phyloP scores from a whole-genome alignment of 2,329 filamentous ascomycete genomes.

The Aspergillus niger region DNA sequence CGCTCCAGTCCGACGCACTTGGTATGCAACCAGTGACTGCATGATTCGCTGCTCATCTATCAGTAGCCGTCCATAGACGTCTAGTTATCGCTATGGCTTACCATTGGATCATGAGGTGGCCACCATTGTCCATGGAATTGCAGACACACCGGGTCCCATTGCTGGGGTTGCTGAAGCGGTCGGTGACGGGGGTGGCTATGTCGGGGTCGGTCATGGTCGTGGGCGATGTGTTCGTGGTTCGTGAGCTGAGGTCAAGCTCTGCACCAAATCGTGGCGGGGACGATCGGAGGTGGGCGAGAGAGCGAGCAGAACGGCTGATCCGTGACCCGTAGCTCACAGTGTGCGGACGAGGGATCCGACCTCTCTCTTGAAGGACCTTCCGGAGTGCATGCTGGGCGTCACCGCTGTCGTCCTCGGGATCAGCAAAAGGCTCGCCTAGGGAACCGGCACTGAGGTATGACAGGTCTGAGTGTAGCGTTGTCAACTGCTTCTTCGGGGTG shows the following conservation, averaged over 20 bases:
- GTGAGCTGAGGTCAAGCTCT: slow-evolving; percentile 40
- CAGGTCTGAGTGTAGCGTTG: slow-evolving; percentile 34
- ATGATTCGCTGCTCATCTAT: slow-evolving; percentile 53
- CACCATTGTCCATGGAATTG: slow-evolving; percentile 55
- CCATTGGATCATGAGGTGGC: slow-evolving; percentile 62
- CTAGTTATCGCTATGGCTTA: slow-evolving; percentile 30
- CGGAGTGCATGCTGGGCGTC: slow-evolving; percentile 52
- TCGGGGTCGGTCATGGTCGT: slow-evolving; percentile 54
- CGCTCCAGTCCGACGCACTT: slow-evolving; percentile 58
- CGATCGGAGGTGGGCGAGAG: slow-evolving; percentile 43
- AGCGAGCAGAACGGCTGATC: slow-evolving; percentile 34
- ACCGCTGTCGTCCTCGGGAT: slow-evolving; percentile 36
- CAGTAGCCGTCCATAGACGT: background rate
- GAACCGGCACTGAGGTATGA: slow-evolving; percentile 34
- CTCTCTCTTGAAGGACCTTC: slow-evolving; percentile 45
- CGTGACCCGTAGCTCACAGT: slow-evolving; percentile 33
- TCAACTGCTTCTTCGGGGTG: slow-evolving; percentile 38
- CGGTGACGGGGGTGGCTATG: slow-evolving; percentile 55
- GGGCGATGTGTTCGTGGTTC: slow-evolving; percentile 50
- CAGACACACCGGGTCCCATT: slow-evolving; percentile 62
- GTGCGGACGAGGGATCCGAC: slow-evolving; percentile 29
- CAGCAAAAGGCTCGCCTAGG: slow-evolving; percentile 28
- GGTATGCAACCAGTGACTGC: slow-evolving; percentile 64
- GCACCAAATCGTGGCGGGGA: slow-evolving; percentile 45
- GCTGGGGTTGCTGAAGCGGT: slow-evolving; percentile 54